Base-by-base conservation (phyloP, 495 filamentous ascomycete genomes). In the Hypoxylon lenormandii region DNA sequence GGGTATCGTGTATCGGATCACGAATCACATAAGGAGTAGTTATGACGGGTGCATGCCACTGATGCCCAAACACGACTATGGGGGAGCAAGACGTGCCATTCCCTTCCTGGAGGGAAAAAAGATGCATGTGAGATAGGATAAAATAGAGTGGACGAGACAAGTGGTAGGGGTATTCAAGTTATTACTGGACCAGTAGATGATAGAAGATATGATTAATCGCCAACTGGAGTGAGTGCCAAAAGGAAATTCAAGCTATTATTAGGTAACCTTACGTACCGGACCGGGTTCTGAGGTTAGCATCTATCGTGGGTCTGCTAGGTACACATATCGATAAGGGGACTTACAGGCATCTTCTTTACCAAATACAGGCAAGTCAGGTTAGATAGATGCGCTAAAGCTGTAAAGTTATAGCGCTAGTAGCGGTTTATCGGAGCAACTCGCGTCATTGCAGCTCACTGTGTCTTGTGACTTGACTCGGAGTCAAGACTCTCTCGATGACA, bases 391-490 rank as follows among this genome's bases (percentile, higher is more conserved):
- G 10, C 30, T 33, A 33, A 1, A 8, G 30, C 23, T 4, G 26
- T 28, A 28, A 28, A 28, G 3, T 12, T 4, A 16, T 48, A 28
- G 21, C 46, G 46, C 61, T 48, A 66, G 48, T 40, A 61, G 51
- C 38, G 67, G 61, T 46, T 53, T 61, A 58, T 66, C 51, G 45
- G 47, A 19, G 36, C 16, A 49, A 28, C 47, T 56, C 66, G 66
- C 67, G 67, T 70, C 67, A 70, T 70, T 66, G 54, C 56, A 52
- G 36, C 43, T 64, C 48, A 46, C 18, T 61, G 45, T 51, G 66
- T 64, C 64, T 51, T 60, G 67, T 70, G 67, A 70, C 67, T 56
- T 64, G 53, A 52, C 60, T 56, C 58, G 53, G 52, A 28, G 4
- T 42, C 23, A 26, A 26, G 23, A 26, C 23, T 26, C 23, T 26